Evolutionary conservation across 2,329 filamentous ascomycete species (phyloP).

Genomic region (Rutstroemia sp.): DNA sequence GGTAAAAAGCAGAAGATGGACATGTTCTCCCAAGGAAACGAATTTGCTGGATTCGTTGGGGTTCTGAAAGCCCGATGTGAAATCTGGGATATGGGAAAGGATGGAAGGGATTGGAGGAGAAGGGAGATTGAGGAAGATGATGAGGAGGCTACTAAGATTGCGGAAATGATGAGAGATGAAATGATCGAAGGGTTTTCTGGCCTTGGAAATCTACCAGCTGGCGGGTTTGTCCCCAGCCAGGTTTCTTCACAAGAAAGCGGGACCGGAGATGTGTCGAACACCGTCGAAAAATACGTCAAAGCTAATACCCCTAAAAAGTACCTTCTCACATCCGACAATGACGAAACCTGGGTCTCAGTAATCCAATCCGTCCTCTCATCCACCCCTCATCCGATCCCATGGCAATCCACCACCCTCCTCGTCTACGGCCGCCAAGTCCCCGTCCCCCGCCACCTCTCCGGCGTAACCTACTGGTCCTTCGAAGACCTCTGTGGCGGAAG

Average conservation of each 20-base stretch:
- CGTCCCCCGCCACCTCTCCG: conserved; percentile 50
- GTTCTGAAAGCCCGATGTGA: conserved; percentile 72
- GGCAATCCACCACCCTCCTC: conserved; percentile 37
- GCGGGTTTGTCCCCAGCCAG: conserved; percentile 3
- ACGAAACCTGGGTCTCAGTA: conserved; percentile 21
- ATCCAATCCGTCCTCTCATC: conserved; percentile 18
- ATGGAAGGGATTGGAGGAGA: conserved; percentile 62
- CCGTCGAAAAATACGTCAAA: conserved; percentile 7
- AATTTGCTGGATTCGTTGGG: conserved; percentile 70
- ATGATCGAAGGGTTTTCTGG: conserved; percentile 21
- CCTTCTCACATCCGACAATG: conserved; percentile 16
- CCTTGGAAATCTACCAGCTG: conserved; percentile 6
- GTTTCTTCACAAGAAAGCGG: background rate
- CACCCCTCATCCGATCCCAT: conserved; percentile 29
- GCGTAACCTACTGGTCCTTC: conserved; percentile 60
- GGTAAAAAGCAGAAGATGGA: conserved; percentile 27
- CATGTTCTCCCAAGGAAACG: conserved; percentile 51
- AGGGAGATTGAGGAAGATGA: conserved; percentile 38
- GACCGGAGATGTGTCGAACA: background rate
- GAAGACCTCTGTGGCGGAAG: conserved; percentile 53
- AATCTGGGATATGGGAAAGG: conserved; percentile 72
- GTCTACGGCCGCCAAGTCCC: conserved; percentile 58
- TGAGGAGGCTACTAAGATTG: conserved; percentile 18
- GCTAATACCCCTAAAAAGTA: conserved; percentile 23
- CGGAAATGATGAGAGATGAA: conserved; percentile 29